These are phyloP conservation scores for Penicillium chermesinum DNA, from an alignment of 495 filamentous ascomycete genomes.

Conservation along the genomic window DNA sequence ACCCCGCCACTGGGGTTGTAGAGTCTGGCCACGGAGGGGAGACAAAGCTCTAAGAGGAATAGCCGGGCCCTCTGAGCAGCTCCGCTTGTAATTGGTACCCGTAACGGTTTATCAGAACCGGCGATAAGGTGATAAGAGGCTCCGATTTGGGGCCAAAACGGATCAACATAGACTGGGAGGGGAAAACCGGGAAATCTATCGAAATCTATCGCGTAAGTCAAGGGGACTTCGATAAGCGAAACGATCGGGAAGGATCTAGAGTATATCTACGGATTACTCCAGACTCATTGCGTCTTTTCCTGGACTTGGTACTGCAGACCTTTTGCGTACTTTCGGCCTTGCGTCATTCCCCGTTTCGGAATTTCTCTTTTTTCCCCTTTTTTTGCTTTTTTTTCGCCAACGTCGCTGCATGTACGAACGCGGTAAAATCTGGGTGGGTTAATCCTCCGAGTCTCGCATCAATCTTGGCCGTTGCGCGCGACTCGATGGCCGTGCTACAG, in stretches of 20 bases:
- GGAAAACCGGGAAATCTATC: no score
- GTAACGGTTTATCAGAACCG: background rate
- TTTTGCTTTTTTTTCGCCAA: background rate
- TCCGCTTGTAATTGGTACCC: no score
- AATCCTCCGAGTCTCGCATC: background rate
- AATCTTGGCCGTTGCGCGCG: background rate
- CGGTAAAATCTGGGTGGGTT: background rate
- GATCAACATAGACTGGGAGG: no score
- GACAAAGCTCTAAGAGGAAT: no score
- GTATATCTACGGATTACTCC: no score
- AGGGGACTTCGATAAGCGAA: background rate
- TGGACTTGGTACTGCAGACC: no score
- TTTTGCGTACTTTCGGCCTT: background rate
- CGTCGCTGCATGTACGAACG: background rate
- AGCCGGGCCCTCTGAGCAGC: no score
- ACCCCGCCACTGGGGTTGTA: no score
- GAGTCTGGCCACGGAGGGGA: no score
- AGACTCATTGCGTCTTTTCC: no score
- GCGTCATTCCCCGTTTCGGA: background rate
- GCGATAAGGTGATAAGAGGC: background rate
- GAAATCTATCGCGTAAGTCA: no score
- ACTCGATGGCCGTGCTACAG: constrained; percentile 33
- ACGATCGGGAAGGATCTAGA: no score
- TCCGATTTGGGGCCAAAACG: background rate
- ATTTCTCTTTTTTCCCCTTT: background rate